These are phyloP conservation scores for Tarenaya hassleriana DNA, from an alignment of 345 rosid species.

Conservation along the genomic window DNA sequence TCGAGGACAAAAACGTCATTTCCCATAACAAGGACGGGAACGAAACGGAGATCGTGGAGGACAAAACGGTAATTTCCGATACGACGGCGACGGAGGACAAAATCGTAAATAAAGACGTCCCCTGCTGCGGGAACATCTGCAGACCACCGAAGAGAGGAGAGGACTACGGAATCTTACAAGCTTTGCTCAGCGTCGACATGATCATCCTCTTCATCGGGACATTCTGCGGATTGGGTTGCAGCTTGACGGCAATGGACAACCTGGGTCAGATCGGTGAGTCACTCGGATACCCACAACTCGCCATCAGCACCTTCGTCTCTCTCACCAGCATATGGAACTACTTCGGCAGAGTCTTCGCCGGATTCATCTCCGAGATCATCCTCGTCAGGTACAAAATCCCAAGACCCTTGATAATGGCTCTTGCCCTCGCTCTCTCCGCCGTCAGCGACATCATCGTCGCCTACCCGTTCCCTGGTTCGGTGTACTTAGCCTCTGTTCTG, in stretches of 20 bases:
- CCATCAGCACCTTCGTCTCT: constrained; percentile 50
- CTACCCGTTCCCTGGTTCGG: constrained; percentile 37
- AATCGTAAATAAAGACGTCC: constrained; percentile 16
- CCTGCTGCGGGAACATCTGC: constrained; percentile 48
- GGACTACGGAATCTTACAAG: constrained; percentile 57
- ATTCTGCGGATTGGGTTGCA: constrained; percentile 55
- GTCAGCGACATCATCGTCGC: constrained; percentile 52
- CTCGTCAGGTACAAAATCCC: constrained; percentile 42
- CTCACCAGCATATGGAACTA: constrained; percentile 69
- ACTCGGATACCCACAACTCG: constrained; percentile 40
- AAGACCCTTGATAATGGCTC: constrained; percentile 40
- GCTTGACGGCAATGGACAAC: constrained; percentile 57
- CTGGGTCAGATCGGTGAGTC: constrained; percentile 58
- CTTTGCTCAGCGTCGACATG: constrained; percentile 58
- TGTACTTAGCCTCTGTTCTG: constrained; percentile 45
- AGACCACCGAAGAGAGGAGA: constrained; percentile 52
- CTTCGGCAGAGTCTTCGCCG: constrained; percentile 47
- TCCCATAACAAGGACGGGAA: too few relatives aligned
- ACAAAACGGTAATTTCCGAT: too few relatives aligned
- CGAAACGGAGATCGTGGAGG: too few relatives aligned
- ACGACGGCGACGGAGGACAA: not conserved
- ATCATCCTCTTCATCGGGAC: constrained; percentile 47
- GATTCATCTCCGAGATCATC: constrained; percentile 45
- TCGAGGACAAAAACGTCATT: too few relatives aligned
- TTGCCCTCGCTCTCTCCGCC: constrained; percentile 42